Evolutionary conservation across 306 rosid species (phyloP).

Genomic region (Corylus avellana): DNA sequence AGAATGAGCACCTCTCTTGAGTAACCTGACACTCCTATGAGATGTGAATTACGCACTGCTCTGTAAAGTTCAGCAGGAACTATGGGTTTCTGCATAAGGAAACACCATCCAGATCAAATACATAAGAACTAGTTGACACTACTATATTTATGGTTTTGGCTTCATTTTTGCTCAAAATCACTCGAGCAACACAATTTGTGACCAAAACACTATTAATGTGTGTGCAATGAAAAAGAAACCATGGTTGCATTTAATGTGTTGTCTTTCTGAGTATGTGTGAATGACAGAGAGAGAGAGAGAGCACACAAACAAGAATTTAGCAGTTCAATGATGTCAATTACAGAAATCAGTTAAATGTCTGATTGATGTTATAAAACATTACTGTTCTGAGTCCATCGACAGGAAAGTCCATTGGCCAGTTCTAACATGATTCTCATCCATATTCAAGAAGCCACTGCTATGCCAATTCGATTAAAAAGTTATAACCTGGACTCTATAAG

Average conservation of each 20-base stretch:
- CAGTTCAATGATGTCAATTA: not conserved
- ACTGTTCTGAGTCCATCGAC: not conserved
- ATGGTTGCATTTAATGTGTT: not conserved
- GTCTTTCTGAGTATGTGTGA: not conserved
- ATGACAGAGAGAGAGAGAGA: not conserved
- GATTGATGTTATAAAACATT: too few relatives aligned
- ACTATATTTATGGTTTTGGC: constrained; percentile 10
- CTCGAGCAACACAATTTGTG: constrained; percentile 3
- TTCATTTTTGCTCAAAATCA: constrained; percentile 22
- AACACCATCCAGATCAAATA: constrained; percentile 24
- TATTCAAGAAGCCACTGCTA: not conserved
- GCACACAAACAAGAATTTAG: not conserved
- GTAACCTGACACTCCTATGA: constrained; percentile 91
- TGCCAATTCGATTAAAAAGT: not conserved
- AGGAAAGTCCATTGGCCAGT: not conserved
- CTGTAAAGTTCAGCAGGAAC: constrained; percentile 74
- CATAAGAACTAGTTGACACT: constrained; percentile 16
- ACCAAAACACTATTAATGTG: not conserved
- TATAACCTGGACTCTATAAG: not conserved
- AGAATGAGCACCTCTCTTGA: constrained; percentile 77
- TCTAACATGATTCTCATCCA: not conserved
- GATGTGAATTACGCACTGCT: constrained; percentile 85
- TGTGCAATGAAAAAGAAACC: not conserved
- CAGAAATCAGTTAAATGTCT: not conserved
- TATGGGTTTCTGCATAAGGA: constrained; percentile 80